A percentile compares a stretch with the other conserved stretches of the same genome.
Conservation (phyloP, 106 monocot genomes). For the Chionographis japonica region DNA sequence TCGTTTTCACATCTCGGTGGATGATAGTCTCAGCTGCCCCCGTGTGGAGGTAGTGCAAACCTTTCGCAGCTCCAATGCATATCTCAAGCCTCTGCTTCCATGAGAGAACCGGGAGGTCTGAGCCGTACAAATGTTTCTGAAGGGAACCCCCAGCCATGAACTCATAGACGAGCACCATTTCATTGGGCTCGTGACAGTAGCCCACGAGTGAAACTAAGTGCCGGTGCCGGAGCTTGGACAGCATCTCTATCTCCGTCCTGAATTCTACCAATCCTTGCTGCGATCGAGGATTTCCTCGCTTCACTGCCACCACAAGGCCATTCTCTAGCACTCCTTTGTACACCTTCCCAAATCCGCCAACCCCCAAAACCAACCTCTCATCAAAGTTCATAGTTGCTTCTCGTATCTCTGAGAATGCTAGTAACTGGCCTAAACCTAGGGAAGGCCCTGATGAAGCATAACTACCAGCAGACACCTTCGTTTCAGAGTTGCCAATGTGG, state of each 20-base stretch:
- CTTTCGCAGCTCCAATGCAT: conserved; percentile 63
- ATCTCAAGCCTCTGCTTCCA: conserved; percentile 72
- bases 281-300: conserved; percentile 62
- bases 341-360: conserved; percentile 77
- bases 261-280: conserved; percentile 77
- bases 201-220: conserved; percentile 78
- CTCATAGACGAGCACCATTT: conserved; percentile 78
- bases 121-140: conserved; percentile 61
- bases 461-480: conserved; percentile 39
- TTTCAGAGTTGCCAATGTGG: conserved; percentile 26
- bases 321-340: conserved; percentile 63
- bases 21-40: conserved; percentile 56
- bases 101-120: conserved; percentile 39
- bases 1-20: conserved; percentile 67
- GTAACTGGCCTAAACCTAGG: conserved; percentile 29
- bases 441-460: conserved; percentile 55
- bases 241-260: conserved; percentile 69
- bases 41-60: conserved; percentile 71
- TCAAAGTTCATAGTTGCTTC: conserved; percentile 71
- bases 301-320: conserved; percentile 56
- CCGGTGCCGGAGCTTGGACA: conserved; percentile 75
- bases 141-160: conserved; percentile 78
- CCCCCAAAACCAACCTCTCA: conserved; percentile 53
- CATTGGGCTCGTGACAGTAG: conserved; percentile 66
- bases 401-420: conserved; percentile 47